Evolutionary conservation across 2,329 filamentous ascomycete genomes (phyloP), one percentile per base, ranked within the genome.

Genomic region (Pseudogymnoascus sp.): DNA sequence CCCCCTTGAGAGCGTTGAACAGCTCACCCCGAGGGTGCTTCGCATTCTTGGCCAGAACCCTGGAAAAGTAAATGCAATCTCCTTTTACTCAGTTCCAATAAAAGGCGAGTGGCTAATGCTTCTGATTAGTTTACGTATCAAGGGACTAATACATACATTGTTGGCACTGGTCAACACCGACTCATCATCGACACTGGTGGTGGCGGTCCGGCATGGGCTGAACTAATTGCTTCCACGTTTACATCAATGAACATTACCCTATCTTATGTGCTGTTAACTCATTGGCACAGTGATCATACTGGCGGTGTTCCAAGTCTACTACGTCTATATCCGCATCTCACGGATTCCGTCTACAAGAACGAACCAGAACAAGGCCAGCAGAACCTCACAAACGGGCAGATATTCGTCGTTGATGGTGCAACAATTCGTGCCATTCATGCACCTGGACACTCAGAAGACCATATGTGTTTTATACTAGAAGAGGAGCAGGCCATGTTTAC

Each of bases 91-190:
- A 80, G 82, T 0, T 75, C 96, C 40, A 80, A 81, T 63, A 74
- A 77, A 7, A 82, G 86, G 0, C 79, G 96, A 3, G 73, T 77
- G 5, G 74, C 83, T 15, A 88, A 94, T 71, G 79, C 83, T n/a
- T 86, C 86, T 17, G 81, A 78, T 0, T n/a, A 54, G 47, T 54
- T 54, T n/a, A 82, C 84, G 3, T 76, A 89, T 9, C 84, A 88
- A 74, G 87, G 92, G 64, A 97, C 94, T 66, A 99, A 99, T 74
- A 99, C 94, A 37, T 99, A 99, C 73, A 82, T 99, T 15, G 71
- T 99, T 63, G 94, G 94, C 63, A 86, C 82, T 5, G 93, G 92
- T 3, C 73, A 77, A 5, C 75, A 77, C 5, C 86, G 93, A 8
- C 80, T 97, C 62, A 82, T 99, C 21, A 85, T 99, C 70, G 94